A percentile compares a stretch with the other conserved stretches of the same genome.
Evolutionary conservation across 257 asterid genomes (phyloP).

Genomic region (Solanum corneliomulleri): DNA sequence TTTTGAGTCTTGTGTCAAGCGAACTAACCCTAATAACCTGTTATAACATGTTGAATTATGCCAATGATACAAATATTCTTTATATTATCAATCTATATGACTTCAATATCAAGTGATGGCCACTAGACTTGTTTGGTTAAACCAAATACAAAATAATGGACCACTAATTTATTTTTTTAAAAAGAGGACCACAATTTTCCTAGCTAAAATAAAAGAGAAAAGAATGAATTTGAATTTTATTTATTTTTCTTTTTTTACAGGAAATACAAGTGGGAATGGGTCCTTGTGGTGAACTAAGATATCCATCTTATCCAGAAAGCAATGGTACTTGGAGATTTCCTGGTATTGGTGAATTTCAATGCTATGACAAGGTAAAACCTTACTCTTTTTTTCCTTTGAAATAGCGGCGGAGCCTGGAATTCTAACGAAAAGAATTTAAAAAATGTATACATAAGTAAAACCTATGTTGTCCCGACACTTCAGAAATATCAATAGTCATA

Average conservation of each 20-base stretch:
- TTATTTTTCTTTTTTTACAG: constrained; percentile 23
- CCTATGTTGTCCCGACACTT: background rate
- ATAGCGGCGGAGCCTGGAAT: background rate
- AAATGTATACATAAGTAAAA: background rate
- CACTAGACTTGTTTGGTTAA: background rate
- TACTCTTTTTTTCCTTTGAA: background rate
- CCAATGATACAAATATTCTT: too few species aligned
- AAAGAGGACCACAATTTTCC: background rate
- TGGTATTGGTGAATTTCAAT: constrained; percentile 89
- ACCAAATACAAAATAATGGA: background rate
- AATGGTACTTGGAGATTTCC: constrained; percentile 92
- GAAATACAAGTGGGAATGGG: constrained; percentile 96
- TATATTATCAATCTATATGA: too few species aligned
- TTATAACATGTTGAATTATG: too few species aligned
- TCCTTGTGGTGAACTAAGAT: constrained; percentile 95
- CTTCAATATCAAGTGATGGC: background rate
- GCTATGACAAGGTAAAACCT: constrained; percentile 63
- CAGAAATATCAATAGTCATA: background rate
- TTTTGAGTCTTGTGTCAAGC: background rate
- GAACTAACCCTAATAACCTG: background rate
- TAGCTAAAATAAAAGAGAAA: background rate
- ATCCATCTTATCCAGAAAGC: constrained; percentile 92
- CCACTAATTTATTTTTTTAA: background rate
- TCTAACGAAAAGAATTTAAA: background rate
- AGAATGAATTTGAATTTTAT: background rate